Base-by-base conservation (phyloP, 1,284 basidiomycete species). In the Ustilago bromivora region DNA sequence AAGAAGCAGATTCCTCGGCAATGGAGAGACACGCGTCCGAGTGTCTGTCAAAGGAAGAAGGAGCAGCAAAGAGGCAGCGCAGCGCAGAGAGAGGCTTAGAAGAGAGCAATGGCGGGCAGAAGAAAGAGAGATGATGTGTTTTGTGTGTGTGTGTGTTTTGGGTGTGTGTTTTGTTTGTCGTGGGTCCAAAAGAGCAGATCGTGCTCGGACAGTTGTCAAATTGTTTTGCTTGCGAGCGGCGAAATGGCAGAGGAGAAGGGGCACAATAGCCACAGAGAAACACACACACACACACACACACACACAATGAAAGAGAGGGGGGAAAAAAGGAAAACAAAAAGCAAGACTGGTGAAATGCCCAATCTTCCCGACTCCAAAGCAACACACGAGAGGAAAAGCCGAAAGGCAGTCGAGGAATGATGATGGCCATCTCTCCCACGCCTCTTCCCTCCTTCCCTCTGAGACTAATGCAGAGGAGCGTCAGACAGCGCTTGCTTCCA, bases 1-100 rank as follows among this genome's bases (percentile, higher is more conserved):
- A 31, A 46, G 28, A 46, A 49, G 35, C 47, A 60, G 54, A 63
- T 63, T 63, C 56, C 63, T 66, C 61, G 66, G 56, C 66, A 57
- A 69, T 41, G 56, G 49, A 57, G 36, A 43, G 19, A 38, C 51
- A 47, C 46, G 57, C 62, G 54, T 60, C 57, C 47, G 62, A 61
- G 63, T 36, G 52, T 36, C 34, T 36, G 52, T 54, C 34, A 36
- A 61, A 54, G n/a, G 41, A 51, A 11, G 19, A 40, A 52, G n/a
- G 28, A 2, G 31, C 31, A 32, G 34, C 28, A 19, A 31, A 57
- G 56, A 34, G 40, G 56, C 56, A 57, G 56, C 41, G 40, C 41
- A 57, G 56, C 36, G 56, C 15, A 31, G 23, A 17, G 38, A 43
- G 28, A 5, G 4, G 13, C 10, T 32, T 5, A 47, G 46, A 12